Evolutionary conservation across 495 filamentous ascomycete genomes (phyloP).

Genomic region (Lophium mytilinum): DNA sequence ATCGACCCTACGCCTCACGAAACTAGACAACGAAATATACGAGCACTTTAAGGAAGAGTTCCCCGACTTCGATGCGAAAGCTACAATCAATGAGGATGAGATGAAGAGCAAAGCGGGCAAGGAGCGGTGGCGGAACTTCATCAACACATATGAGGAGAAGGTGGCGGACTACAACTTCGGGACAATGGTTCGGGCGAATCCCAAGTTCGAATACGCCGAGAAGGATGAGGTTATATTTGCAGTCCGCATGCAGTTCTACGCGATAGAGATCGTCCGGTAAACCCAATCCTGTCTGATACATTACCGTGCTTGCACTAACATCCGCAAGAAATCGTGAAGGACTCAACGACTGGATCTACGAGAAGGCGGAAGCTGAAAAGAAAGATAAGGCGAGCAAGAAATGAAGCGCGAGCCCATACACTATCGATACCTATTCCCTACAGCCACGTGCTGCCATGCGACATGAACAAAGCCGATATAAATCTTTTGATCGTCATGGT

Average conservation of each 20-base stretch:
- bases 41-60: conserved; percentile 78
- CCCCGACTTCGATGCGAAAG: conserved; percentile 80
- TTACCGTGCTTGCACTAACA: conserved; percentile 1
- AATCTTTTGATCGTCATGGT: no score
- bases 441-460: no score
- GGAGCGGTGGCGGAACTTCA: conserved; percentile 90
- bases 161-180: conserved; percentile 96
- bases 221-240: conserved; percentile 81
- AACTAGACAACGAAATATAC: conserved; percentile 89
- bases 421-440: no score
- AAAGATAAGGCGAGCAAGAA: conserved; percentile 1
- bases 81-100: conserved; percentile 74
- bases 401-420: no score
- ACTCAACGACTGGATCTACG: conserved; percentile 94
- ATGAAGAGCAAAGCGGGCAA: conserved; percentile 99
- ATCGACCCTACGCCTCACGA: conserved; percentile 78
- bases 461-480: no score
- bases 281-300: conserved; percentile 3
- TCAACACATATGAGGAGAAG: conserved; percentile 87
- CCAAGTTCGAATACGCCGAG: conserved; percentile 76
- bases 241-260: conserved; percentile 97
- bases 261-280: conserved; percentile 84
- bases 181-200: conserved; percentile 73
- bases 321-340: conserved; percentile 64
- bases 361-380: conserved; percentile 53